Evolutionary conservation across 345 rosid species (phyloP).

Genomic region (Carallia brachiata): DNA sequence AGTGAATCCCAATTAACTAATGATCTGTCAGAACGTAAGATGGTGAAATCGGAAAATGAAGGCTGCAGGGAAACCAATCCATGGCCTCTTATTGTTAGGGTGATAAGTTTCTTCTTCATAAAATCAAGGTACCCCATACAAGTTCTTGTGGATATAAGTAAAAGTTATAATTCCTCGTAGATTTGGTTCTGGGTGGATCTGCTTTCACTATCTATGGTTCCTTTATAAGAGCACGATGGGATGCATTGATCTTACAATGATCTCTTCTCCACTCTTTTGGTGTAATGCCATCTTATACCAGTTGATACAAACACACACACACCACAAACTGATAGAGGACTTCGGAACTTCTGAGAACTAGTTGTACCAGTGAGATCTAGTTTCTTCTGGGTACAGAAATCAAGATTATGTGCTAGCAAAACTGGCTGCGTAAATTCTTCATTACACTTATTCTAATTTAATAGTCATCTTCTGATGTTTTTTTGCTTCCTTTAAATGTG

Average conservation of each 20-base stretch:
- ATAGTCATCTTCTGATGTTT: conserved; percentile 18
- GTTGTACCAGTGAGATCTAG: neutral
- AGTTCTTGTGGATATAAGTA: neutral
- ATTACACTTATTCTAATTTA: too few species aligned
- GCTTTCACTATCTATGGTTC: neutral
- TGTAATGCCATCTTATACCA: neutral
- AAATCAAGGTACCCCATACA: conserved; percentile 52
- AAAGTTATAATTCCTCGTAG: neutral
- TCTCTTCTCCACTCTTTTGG: neutral
- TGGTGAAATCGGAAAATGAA: conserved; percentile 29
- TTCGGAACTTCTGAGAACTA: neutral
- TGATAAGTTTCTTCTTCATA: conserved; percentile 65
- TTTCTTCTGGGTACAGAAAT: neutral
- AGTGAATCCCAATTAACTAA: conserved; percentile 17
- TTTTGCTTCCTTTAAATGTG: conserved; percentile 5
- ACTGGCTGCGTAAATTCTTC: neutral
- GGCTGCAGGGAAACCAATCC: conserved; percentile 29
- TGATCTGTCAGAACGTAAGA: conserved; percentile 21
- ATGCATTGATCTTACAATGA: neutral
- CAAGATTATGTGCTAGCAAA: neutral
- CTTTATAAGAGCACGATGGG: neutral
- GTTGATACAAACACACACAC: neutral
- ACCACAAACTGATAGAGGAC: neutral
- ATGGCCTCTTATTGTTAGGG: conserved; percentile 69
- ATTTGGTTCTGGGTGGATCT: neutral